A percentile compares a stretch with the other conserved stretches of the same genome.
Evolutionary conservation across 2,329 filamentous ascomycete species (phyloP).

Genomic region (Paraphaeosphaeria minitans): DNA sequence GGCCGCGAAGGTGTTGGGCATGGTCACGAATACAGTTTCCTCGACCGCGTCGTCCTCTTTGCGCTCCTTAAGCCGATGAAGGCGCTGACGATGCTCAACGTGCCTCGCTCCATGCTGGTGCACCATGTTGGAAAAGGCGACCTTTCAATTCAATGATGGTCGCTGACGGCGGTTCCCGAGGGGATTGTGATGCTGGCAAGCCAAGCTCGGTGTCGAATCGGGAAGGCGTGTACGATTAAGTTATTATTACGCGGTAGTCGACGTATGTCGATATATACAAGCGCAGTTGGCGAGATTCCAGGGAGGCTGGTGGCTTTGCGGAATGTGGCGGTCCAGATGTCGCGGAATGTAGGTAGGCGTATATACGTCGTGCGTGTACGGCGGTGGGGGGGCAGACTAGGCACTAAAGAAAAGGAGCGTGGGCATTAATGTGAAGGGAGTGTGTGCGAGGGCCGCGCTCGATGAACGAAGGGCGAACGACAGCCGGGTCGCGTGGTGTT

Average conservation of each 20-base stretch:
- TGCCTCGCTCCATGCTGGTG: conserved; percentile 34
- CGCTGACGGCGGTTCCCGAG: not conserved
- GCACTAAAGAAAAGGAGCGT: conserved; percentile 41
- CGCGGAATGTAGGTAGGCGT: conserved; percentile 33
- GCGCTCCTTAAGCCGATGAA: conserved; percentile 20
- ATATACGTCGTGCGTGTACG: conserved; percentile 9
- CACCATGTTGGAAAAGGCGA: conserved; percentile 25
- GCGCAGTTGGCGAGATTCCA: conserved; percentile 21
- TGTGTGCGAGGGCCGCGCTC: conserved; percentile 43
- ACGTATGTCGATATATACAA: conserved; percentile 30
- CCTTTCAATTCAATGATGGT: not conserved
- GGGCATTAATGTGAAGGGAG: conserved; percentile 36
- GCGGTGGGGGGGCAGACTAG: conserved; percentile 25
- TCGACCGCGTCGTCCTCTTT: conserved; percentile 15
- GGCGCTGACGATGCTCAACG: conserved; percentile 36
- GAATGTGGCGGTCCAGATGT: conserved; percentile 33
- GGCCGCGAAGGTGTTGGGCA: conserved; percentile 54
- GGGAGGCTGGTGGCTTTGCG: conserved; percentile 32
- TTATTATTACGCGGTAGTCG: conserved; percentile 27
- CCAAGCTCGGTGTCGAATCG: conserved; percentile 4
- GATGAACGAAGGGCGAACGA: conserved; percentile 48
- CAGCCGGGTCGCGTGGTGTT: conserved; percentile 44
- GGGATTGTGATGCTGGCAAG: not conserved
- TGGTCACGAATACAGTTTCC: conserved; percentile 57
- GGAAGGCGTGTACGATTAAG: conserved; percentile 23